phyloP scores from a whole-genome alignment of 192 early-diverging fungal species.

The Anaeromyces robustus region DNA sequence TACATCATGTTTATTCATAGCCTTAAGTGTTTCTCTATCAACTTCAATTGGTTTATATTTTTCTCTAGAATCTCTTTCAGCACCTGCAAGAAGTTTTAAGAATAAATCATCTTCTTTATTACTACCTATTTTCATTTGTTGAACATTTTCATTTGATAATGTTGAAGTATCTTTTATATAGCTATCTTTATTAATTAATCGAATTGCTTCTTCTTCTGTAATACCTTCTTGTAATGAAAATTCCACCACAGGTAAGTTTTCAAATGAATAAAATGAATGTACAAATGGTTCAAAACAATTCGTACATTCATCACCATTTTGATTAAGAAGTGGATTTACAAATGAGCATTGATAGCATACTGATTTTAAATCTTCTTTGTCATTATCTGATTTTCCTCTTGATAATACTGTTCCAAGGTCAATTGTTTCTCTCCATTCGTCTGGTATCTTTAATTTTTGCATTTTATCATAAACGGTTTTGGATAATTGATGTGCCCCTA shows the following conservation, averaged over 20 bases:
- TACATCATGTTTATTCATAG: conserved; percentile 16
- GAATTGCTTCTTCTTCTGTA: conserved; percentile 16
- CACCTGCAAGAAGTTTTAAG: not conserved
- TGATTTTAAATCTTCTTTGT: conserved; percentile 21
- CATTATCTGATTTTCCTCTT: conserved; percentile 20
- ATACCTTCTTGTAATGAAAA: conserved; percentile 26
- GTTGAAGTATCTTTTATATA: not conserved
- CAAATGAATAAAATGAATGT: conserved; percentile 30
- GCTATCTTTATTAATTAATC: conserved; percentile 9
- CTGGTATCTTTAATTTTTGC: conserved; percentile 8
- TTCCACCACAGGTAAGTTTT: conserved; percentile 26
- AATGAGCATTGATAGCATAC: conserved; percentile 29
- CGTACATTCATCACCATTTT: conserved; percentile 22
- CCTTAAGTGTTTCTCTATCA: conserved; percentile 15
- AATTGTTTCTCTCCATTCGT: conserved; percentile 26
- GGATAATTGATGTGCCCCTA: conserved; percentile 26
- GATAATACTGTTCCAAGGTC: conserved; percentile 24
- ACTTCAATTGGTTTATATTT: conserved; percentile 14
- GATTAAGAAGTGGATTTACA: conserved; percentile 18
- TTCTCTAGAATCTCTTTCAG: not conserved
- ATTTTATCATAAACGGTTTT: conserved; percentile 26
- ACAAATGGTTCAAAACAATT: conserved; percentile 28
- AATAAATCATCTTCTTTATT: not conserved
- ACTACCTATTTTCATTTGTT: not conserved
- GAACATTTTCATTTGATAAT: not conserved